A percentile compares a stretch with the other conserved stretches of the same genome.
These are phyloP conservation scores for Macadamia integrifolia DNA, from an alignment of 164 flowering plant species.

Conservation along the genomic window DNA sequence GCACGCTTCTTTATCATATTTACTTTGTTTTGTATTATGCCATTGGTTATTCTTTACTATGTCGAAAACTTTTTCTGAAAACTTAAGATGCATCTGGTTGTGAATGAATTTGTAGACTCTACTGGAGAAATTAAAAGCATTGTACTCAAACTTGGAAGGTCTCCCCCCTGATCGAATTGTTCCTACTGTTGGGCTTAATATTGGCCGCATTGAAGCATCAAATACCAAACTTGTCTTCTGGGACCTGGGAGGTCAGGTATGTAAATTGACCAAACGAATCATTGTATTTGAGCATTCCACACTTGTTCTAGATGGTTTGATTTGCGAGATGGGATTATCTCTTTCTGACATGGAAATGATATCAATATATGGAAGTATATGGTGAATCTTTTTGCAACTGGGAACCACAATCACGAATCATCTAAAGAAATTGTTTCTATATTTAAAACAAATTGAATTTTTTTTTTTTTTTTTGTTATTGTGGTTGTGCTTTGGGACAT, in stretches of 20 bases:
- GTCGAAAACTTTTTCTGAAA: not conserved
- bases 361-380: too few species aligned
- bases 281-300: too few species aligned
- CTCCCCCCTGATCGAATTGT: conserved; percentile 95
- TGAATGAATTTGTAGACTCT: conserved; percentile 49
- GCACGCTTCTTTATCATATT: not conserved
- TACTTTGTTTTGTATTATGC: not conserved
- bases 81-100: not conserved
- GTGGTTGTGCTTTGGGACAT: too few species aligned
- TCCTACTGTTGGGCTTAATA: conserved; percentile 96
- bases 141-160: conserved; percentile 81
- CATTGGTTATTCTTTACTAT: not conserved
- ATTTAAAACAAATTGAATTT: too few species aligned
- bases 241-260: conserved; percentile 99
- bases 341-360: too few species aligned
- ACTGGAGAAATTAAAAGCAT: conserved; percentile 81
- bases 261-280: conserved; percentile 1
- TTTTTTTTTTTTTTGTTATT: too few species aligned
- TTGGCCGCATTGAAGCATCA: conserved; percentile 82
- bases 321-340: too few species aligned
- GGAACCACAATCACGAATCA: too few species aligned
- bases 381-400: too few species aligned
- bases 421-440: too few species aligned
- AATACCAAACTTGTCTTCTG: conserved; percentile 89
- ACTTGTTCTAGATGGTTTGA: too few species aligned